Conservation (phyloP, 202 grass and related monocot genomes). For the Setaria viridis region DNA sequence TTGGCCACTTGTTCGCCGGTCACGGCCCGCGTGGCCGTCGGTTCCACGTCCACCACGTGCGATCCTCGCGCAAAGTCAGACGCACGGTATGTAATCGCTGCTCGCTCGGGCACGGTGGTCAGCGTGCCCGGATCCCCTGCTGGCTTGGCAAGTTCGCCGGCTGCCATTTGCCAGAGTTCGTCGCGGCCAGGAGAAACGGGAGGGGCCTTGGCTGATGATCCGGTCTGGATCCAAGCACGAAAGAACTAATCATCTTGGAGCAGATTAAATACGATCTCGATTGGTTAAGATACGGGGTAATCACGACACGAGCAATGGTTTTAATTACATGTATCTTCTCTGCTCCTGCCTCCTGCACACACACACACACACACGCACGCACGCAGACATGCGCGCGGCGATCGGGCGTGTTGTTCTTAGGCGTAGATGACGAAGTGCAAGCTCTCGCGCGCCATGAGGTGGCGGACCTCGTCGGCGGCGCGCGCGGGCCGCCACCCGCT, state of each 20-base stretch:
- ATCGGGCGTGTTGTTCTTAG: neutral
- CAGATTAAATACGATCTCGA: neutral
- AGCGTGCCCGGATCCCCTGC: too few relatives aligned
- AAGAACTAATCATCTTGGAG: too few relatives aligned
- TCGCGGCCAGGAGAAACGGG: too few relatives aligned
- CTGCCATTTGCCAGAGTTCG: too few relatives aligned
- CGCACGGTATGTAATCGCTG: too few relatives aligned
- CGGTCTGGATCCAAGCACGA: neutral
- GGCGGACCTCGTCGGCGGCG: slow-evolving; percentile 29
- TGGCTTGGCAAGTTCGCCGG: neutral
- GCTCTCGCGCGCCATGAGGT: slow-evolving; percentile 42
- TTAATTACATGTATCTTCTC: neutral
- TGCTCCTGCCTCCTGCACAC: too few relatives aligned
- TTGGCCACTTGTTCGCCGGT: too few relatives aligned
- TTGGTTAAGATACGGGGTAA: neutral
- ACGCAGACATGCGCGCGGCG: neutral
- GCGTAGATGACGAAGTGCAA: slow-evolving; percentile 48
- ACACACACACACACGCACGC: neutral
- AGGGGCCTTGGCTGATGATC: too few relatives aligned
- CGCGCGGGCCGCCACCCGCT: slow-evolving; percentile 27
- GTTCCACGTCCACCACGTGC: too few relatives aligned
- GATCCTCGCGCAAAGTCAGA: too few relatives aligned
- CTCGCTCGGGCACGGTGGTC: too few relatives aligned
- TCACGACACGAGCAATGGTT: neutral
- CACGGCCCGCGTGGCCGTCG: too few relatives aligned